Evolutionary conservation across 2,329 filamentous ascomycete genomes (phyloP), one percentile per base, ranked within the genome.

Genomic region (Sphaerulina musiva): DNA sequence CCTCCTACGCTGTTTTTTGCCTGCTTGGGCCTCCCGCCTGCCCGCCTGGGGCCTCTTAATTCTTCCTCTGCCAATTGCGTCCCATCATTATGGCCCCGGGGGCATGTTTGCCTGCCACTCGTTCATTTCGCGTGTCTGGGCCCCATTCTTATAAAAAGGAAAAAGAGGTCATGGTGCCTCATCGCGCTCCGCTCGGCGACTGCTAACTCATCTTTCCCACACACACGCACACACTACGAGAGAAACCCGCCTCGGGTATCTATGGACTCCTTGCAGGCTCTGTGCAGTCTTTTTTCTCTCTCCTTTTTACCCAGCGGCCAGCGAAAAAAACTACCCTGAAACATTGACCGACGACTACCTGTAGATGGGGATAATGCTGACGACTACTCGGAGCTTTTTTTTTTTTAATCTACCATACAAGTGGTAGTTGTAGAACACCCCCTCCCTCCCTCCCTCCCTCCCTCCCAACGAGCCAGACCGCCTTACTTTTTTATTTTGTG

Each of bases 71-170:
- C 20, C 20, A 20, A 20, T 20, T 20, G 14, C 26, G 26, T 50
- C 17, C 11, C 48, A 17, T 17, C 1, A 17, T 17, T 17, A 1
- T 1, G 14, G 14, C 14, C 14, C 14, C 14, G 14, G 14, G 14
- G 14, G 14, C 14, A 17, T 39, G 31, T 39, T 40, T 7, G 4
- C 48, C 20, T 36, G 29, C 48, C 39, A 41, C 17, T 50, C 29
- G 20, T 34, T 50, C 48, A 50, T 50, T 42, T 50, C 48, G 48
- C 48, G 41, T 50, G 48, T 43, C 48, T 20, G 14, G 48, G 41
- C 48, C 29, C 41, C 8, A 11, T 39, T 36, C 14, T 43, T 34
- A 32, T 42, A 14, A 20, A 2, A 17, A 17, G 14, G 14, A 17
- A 20, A 20, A 50, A 7, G 12, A 34, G 38, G 23, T 44, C 42